Conservation (phyloP, 257 asterid species). For the Solanum virginianum region DNA sequence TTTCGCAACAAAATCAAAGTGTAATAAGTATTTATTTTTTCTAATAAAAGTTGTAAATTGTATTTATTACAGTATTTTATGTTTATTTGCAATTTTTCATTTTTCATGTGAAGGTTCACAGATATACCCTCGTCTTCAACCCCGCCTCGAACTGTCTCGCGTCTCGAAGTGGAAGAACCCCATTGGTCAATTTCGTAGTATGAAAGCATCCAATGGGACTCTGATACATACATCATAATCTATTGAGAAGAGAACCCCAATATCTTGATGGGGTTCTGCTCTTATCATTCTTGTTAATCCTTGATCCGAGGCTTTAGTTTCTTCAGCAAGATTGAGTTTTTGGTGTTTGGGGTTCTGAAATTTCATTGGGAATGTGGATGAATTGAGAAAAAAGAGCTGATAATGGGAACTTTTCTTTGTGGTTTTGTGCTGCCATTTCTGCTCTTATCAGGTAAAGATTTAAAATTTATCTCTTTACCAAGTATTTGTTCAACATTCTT, state of each 20-base stretch:
- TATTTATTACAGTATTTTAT: no score
- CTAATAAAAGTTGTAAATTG: no score
- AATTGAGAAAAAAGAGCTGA: slow-evolving; percentile 16
- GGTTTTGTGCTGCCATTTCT: slow-evolving; percentile 66
- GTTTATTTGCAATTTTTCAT: not conserved
- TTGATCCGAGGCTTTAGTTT: not conserved
- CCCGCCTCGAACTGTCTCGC: not conserved
- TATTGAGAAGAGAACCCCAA: not conserved
- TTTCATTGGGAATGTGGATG: slow-evolving; percentile 13
- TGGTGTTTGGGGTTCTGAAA: not conserved
- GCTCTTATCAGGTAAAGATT: slow-evolving; percentile 45
- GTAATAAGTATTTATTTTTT: not conserved
- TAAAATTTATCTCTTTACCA: not conserved
- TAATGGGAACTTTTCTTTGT: slow-evolving; percentile 51
- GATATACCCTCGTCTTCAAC: not conserved
- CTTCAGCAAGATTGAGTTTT: not conserved
- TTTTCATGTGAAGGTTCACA: not conserved
- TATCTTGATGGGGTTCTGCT: not conserved
- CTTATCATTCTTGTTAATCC: not conserved
- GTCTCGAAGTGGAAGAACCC: not conserved
- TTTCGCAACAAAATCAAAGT: not conserved
- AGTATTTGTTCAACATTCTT: not conserved
- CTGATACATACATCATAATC: not conserved
- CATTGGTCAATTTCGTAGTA: not conserved
- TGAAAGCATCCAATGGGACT: not conserved